Base-by-base conservation (phyloP, 2,329 filamentous ascomycete species). In the Alternaria metachromatica region DNA sequence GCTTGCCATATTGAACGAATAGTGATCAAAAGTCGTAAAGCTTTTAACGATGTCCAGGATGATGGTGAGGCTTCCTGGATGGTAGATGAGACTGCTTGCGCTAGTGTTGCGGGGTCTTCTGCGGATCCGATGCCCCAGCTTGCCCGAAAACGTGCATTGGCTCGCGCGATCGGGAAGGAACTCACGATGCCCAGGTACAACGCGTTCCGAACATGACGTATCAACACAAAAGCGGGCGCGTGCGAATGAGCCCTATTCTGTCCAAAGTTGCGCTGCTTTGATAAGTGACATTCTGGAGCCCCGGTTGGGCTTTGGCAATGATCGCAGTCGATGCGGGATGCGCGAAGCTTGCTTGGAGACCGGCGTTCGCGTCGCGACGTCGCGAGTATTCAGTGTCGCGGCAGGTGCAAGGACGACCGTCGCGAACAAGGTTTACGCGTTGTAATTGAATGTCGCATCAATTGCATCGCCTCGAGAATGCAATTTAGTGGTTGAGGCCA, bases 61-160 rank as follows among this genome's bases (percentile, higher is more conserved):
- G 33, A 30, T 18, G 43, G 43, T 23, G 55, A 59, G 48, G 49
- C 49, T 62, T 44, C 45, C 23, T 15, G 45, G 55, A 51, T 58
- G 43, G 46, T 49, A 49, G 55, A 59, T 25, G 55, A 53, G 55
- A 44, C 46, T 49, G 55, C 45, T 59, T 20, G 44, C 60, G 44
- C 60, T 63, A 63, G 60, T 28, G 56, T 25, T 60, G 60, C 60
- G 60, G 60, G 60, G 60, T 63, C 45, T 44, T 37, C 15, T 63
- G 60, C 60, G 60, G 60, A 63, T 63, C 60, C 60, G 60, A 60
- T 49, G 45, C 46, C 51, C 30, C 46, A 55, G 56, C 56, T 60
- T 63, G 56, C 49, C 55, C 25, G 37, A 45, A 57, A 61, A 49
- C 54, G 49, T 57, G 23, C 56, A 63, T 58, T 46, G 54, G 49